Evolutionary conservation across 108 stramenopile species (phyloP).

Genomic region (Schizochytrium sp.): DNA sequence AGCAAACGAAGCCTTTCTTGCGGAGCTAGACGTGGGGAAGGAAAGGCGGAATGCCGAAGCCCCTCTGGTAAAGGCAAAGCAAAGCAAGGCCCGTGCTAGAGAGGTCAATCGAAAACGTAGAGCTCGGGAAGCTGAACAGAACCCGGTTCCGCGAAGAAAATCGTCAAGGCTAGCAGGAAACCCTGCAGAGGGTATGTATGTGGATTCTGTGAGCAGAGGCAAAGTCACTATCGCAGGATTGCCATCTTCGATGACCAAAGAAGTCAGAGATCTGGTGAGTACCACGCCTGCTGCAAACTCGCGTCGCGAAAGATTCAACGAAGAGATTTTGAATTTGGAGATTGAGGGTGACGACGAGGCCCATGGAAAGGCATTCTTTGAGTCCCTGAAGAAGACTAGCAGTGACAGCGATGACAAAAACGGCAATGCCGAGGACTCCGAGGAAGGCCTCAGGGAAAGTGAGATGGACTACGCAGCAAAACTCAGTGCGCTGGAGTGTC

Average conservation of each 20-base stretch:
- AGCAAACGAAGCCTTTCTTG: slow-evolving; percentile 37
- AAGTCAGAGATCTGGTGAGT: no score
- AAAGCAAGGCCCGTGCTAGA: neutral
- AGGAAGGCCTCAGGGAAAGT: neutral
- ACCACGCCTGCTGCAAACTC: no score
- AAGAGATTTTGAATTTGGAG: neutral
- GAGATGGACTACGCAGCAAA: slow-evolving; percentile 27
- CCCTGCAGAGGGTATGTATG: neutral
- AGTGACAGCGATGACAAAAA: neutral
- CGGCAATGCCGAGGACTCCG: neutral
- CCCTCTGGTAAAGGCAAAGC: neutral
- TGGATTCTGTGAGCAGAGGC: neutral
- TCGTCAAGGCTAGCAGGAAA: neutral
- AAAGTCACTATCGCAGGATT: neutral
- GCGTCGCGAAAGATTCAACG: no score
- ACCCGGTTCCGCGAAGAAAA: neutral
- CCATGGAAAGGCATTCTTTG: slow-evolving; percentile 44
- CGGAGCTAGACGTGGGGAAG: slow-evolving; percentile 23
- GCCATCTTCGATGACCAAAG: neutral
- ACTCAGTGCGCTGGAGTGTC: slow-evolving; percentile 34
- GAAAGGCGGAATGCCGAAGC: neutral
- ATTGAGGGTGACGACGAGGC: slow-evolving; percentile 25
- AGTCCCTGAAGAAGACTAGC: neutral
- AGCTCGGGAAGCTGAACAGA: slow-evolving; percentile 11
- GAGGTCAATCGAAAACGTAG: neutral